Conservation (phyloP, 345 rosid species). For the Pseudoturritis turrita region DNA sequence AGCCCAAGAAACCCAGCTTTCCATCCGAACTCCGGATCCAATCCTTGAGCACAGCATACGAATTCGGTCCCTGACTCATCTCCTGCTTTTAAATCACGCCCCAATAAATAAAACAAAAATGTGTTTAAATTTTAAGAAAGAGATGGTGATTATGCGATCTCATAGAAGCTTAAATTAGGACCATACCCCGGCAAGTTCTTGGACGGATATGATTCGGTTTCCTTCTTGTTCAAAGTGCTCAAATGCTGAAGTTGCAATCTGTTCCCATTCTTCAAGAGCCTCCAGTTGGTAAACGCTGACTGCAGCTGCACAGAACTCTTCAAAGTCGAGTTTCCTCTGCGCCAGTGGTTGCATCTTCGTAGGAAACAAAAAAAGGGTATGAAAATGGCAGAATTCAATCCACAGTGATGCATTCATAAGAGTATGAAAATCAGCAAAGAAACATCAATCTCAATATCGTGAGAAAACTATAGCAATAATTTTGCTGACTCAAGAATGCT, state of each 20-base stretch:
- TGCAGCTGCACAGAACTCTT: constrained; percentile 95
- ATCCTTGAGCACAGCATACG: constrained; percentile 46
- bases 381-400: neutral
- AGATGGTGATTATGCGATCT: neutral
- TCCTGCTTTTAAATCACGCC: constrained; percentile 36
- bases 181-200: constrained; percentile 72
- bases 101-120: neutral
- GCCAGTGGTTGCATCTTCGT: constrained; percentile 72
- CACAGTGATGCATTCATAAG: neutral
- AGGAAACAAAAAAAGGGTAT: neutral
- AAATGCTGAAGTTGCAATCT: constrained; percentile 60
- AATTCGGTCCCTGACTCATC: constrained; percentile 51
- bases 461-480: neutral
- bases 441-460: neutral
- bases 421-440: neutral
- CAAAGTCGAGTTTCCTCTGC: constrained; percentile 63
- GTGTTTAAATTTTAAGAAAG: neutral
- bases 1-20: constrained; percentile 64
- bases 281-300: constrained; percentile 80
- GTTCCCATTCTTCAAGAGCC: constrained; percentile 86
- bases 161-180: neutral
- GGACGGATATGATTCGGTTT: constrained; percentile 67
- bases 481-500: neutral
- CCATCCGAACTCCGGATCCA: constrained; percentile 63
- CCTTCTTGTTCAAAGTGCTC: constrained; percentile 85